Percentiles rank a stretch among this genome's conserved stretches.
Conservation (phyloP, 169 alveolate genomes). For the Plasmodium blacklocki region DNA sequence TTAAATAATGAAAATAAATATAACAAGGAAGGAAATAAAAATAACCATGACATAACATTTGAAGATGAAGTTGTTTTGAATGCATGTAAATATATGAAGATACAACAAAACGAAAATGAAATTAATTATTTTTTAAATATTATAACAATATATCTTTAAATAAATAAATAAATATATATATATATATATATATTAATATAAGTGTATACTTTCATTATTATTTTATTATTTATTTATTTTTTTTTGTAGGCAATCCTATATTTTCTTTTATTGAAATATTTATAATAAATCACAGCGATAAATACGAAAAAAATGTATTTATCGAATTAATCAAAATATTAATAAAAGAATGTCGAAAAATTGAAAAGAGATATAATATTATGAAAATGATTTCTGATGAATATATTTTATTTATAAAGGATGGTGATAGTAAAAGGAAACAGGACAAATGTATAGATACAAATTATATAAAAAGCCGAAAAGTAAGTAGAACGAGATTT, state of each 20-base stretch:
- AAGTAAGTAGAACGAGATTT: slow-evolving; percentile 43
- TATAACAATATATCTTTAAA: no score
- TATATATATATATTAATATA: background rate
- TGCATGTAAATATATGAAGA: slow-evolving; percentile 27
- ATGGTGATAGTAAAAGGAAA: slow-evolving; percentile 42
- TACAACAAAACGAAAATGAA: background rate
- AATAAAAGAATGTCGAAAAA: slow-evolving; percentile 48
- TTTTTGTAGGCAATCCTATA: slow-evolving; percentile 50
- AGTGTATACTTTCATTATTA: background rate
- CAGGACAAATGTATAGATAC: slow-evolving; percentile 22
- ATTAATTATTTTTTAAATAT: background rate
- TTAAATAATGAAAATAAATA: slow-evolving; percentile 20
- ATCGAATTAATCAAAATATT: slow-evolving; percentile 47
- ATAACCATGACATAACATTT: slow-evolving; percentile 2
- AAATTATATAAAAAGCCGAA: slow-evolving; percentile 30
- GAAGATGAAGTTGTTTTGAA: slow-evolving; percentile 53
- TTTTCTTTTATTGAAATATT: slow-evolving; percentile 68
- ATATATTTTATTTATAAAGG: slow-evolving; percentile 26
- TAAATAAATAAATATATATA: background rate
- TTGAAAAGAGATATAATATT: slow-evolving; percentile 44
- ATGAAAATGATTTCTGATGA: slow-evolving; percentile 57
- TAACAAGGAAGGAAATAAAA: slow-evolving; percentile 1
- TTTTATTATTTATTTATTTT: background rate
- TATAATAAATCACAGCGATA: slow-evolving; percentile 41
- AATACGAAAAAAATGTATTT: slow-evolving; percentile 42